Evolutionary conservation across 345 rosid species (phyloP).

Genomic region (Noccaea bulbosa): DNA sequence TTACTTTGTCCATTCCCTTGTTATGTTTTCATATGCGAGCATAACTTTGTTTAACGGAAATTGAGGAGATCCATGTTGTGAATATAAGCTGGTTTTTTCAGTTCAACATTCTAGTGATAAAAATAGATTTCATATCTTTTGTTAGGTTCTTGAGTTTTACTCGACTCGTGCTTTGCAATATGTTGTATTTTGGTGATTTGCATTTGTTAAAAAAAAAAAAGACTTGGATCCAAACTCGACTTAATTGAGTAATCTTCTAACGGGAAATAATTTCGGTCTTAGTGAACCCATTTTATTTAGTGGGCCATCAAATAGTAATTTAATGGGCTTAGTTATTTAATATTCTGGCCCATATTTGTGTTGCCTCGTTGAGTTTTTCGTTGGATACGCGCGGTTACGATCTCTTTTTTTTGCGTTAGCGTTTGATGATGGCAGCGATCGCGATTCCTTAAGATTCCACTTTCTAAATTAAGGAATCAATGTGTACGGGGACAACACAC

Average conservation of each 20-base stretch:
- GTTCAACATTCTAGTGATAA: not conserved
- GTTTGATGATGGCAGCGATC: constrained; percentile 1
- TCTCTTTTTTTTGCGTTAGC: not conserved
- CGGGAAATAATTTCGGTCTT: not conserved
- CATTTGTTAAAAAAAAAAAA: constrained; percentile 1
- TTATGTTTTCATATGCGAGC: not conserved
- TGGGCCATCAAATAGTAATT: not conserved
- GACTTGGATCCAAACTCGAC: not conserved
- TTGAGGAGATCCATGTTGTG: constrained; percentile 25
- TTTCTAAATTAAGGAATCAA: not conserved
- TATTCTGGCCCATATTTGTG: not conserved
- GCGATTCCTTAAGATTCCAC: not conserved
- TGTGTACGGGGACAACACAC: not conserved
- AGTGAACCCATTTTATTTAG: not conserved
- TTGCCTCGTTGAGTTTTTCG: not conserved
- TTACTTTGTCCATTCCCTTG: constrained; percentile 1
- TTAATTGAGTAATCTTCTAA: too few relatives aligned
- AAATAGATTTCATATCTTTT: not conserved
- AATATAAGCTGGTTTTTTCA: constrained; percentile 27
- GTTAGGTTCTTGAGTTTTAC: not conserved
- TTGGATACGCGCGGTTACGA: not conserved
- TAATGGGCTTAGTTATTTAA: not conserved
- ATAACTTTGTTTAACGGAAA: constrained; percentile 1
- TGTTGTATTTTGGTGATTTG: not conserved
- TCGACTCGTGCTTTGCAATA: not conserved